Percentiles rank a stretch among this genome's conserved stretches.
Conservation (phyloP, 73 alveolate species). For the Paramecium tetraurelia region DNA sequence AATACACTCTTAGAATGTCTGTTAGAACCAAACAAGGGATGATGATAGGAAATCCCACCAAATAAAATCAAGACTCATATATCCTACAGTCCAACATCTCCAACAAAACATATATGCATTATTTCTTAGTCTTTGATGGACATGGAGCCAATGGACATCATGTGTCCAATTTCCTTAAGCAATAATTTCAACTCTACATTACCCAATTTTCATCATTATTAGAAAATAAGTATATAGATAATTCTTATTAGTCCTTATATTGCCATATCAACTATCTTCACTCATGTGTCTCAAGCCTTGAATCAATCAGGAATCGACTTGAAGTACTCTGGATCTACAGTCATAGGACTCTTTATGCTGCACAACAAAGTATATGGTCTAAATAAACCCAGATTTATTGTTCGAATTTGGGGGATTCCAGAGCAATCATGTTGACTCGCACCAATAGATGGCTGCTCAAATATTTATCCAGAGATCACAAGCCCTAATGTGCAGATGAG, state of each 20-base stretch:
- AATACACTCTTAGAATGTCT: not conserved
- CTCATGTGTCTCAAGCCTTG: not conserved
- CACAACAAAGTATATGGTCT: not conserved
- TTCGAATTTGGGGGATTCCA: slow-evolving; percentile 92
- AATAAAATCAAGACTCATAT: not conserved
- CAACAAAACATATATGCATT: not conserved
- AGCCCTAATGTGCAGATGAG: slow-evolving; percentile 93
- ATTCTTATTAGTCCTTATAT: not conserved
- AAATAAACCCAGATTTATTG: slow-evolving; percentile 61
- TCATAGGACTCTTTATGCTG: not conserved
- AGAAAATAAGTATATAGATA: not conserved
- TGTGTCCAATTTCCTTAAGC: slow-evolving; percentile 19
- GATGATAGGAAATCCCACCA: not conserved
- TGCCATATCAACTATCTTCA: not conserved
- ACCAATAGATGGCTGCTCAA: slow-evolving; percentile 63
- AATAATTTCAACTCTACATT: not conserved
- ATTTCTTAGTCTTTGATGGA: slow-evolving; percentile 48
- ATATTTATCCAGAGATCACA: slow-evolving; percentile 94
- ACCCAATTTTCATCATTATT: not conserved
- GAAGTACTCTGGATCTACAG: slow-evolving; percentile 16
- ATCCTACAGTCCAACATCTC: not conserved
- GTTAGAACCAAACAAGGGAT: not conserved
- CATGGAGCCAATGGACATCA: slow-evolving; percentile 61
- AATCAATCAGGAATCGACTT: not conserved
- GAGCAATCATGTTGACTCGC: slow-evolving; percentile 80